Evolutionary conservation across 352 stramenopile genomes (phyloP).

Genomic region (Pythium volutum): DNA sequence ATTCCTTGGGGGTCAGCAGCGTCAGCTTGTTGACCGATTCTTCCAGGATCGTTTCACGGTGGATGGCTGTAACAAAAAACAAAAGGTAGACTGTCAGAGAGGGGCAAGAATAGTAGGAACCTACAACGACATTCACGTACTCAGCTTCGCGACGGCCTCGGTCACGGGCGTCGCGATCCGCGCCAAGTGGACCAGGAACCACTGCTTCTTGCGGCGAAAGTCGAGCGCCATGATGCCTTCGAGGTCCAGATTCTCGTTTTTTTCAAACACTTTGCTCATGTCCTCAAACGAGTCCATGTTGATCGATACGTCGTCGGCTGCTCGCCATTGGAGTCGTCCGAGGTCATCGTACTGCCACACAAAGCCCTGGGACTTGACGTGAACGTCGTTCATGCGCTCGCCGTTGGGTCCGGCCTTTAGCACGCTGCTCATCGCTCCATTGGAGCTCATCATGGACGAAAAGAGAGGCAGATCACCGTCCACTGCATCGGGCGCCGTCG

Average conservation of each 20-base stretch:
- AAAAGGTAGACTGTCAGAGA: neutral
- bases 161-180: constrained; percentile 60
- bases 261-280: constrained; percentile 32
- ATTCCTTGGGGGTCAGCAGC: constrained; percentile 33
- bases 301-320: constrained; percentile 61
- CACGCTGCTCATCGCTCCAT: constrained; percentile 3
- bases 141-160: constrained; percentile 61
- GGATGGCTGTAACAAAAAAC: constrained; percentile 32
- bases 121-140: constrained; percentile 29
- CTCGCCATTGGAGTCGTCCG: constrained; percentile 50
- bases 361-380: constrained; percentile 65
- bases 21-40: constrained; percentile 46
- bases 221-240: constrained; percentile 78
- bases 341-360: constrained; percentile 65
- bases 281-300: constrained; percentile 64
- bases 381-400: constrained; percentile 56
- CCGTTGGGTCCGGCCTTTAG: constrained; percentile 36
- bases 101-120: neutral
- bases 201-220: constrained; percentile 81
- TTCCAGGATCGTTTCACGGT: constrained; percentile 53
- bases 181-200: constrained; percentile 72
- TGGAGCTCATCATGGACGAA: constrained; percentile 17
- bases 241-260: constrained; percentile 54
- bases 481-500: constrained; percentile 32
- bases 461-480: constrained; percentile 21